These are phyloP conservation scores for Wickerhamiella pararugosa DNA, from an alignment of 1,139 yeast genomes.

Conservation along the genomic window DNA sequence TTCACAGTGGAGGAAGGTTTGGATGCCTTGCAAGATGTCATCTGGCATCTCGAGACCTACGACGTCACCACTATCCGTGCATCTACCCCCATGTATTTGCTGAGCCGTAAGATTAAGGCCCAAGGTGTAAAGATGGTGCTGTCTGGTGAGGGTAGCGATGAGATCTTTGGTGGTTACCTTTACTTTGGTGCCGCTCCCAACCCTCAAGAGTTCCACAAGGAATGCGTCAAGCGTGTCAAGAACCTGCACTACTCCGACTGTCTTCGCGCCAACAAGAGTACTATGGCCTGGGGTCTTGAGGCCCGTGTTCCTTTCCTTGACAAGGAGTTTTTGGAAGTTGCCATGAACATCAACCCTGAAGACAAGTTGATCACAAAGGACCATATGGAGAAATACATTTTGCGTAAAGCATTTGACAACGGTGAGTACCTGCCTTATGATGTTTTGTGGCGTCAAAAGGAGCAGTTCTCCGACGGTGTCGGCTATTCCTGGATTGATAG, in stretches of 20 bases:
- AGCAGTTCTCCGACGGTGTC: slow-evolving; percentile 98
- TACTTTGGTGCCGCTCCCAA: slow-evolving; percentile 96
- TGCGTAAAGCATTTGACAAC: slow-evolving; percentile 95
- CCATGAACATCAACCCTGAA: slow-evolving; percentile 88
- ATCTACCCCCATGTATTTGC: slow-evolving; percentile 94
- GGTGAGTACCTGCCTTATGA: slow-evolving; percentile 76
- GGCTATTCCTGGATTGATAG: slow-evolving; percentile 99
- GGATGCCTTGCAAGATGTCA: slow-evolving; percentile 89
- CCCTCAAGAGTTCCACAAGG: slow-evolving; percentile 82
- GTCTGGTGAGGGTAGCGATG: slow-evolving; percentile 98
- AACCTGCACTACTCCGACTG: slow-evolving; percentile 96
- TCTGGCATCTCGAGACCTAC: slow-evolving; percentile 88
- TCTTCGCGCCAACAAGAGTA: slow-evolving; percentile 96
- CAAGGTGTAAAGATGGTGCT: slow-evolving; percentile 99
- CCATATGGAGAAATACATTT: slow-evolving; percentile 85
- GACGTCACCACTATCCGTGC: slow-evolving; percentile 99
- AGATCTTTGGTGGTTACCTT: slow-evolving; percentile 94
- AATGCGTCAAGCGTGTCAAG: slow-evolving; percentile 89
- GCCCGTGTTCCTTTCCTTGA: slow-evolving; percentile 99
- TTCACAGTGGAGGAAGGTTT: slow-evolving; percentile 93
- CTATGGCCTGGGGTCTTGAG: slow-evolving; percentile 99
- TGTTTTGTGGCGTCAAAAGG: slow-evolving; percentile 98
- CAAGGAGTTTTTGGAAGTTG: slow-evolving; percentile 74
- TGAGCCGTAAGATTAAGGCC: slow-evolving; percentile 94
- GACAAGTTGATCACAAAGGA: slow-evolving; percentile 63